These are phyloP conservation scores for Caloboletus firmus DNA, from an alignment of 1,284 basidiomycete species.

Conservation along the genomic window DNA sequence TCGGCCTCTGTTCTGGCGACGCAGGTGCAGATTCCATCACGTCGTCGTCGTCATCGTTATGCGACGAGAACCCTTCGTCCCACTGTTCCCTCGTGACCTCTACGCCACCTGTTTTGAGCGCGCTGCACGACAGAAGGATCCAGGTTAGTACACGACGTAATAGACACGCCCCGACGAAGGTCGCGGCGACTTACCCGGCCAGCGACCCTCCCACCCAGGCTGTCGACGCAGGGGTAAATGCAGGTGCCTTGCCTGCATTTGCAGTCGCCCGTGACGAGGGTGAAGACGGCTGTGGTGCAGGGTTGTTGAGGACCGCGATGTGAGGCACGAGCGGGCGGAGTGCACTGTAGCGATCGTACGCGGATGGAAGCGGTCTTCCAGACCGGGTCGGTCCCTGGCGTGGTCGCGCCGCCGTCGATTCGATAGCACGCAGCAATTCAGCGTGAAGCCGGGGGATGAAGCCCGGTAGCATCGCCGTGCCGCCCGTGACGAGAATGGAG, in stretches of 20 bases:
- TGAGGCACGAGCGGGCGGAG: conserved; percentile 69
- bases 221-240: conserved; percentile 76
- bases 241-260: conserved; percentile 79
- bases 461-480: conserved; percentile 88
- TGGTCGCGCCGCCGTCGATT: conserved; percentile 36
- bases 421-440: conserved; percentile 68
- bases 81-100: conserved; percentile 83
- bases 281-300: conserved; percentile 50
- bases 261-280: conserved; percentile 41
- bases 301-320: conserved; percentile 84
- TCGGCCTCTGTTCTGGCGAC: conserved; percentile 39
- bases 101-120: conserved; percentile 80
- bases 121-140: conserved; percentile 36
- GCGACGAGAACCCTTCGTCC: conserved; percentile 64
- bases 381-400: conserved; percentile 38
- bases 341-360: conserved; percentile 69
- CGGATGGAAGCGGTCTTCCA: conserved; percentile 44
- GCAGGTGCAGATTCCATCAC: conserved; percentile 39
- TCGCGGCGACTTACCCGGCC: conserved; percentile 67
- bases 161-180: background rate
- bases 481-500: conserved; percentile 83
- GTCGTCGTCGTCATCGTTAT: conserved; percentile 41
- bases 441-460: conserved; percentile 84
- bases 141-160: background rate
- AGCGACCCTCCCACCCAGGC: conserved; percentile 94